A percentile compares a stretch with the other conserved stretches of the same genome.
phyloP scores from a whole-genome alignment of 768 basidiomycete genomes.

The Rhodotorula paludigena region DNA sequence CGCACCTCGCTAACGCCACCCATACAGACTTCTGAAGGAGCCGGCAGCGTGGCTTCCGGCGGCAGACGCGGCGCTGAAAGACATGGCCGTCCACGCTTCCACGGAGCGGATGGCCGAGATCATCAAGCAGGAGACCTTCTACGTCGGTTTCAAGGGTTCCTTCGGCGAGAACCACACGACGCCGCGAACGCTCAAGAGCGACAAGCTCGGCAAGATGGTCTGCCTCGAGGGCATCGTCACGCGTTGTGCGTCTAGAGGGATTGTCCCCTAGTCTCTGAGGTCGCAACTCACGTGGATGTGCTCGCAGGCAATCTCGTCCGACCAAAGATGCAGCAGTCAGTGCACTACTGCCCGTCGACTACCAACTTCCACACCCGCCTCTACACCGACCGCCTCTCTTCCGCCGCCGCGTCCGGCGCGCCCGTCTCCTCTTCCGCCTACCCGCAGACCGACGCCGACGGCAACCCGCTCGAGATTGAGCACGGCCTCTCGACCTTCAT shows the following conservation, averaged over 20 bases:
- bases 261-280: neutral
- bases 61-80: constrained; percentile 74
- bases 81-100: constrained; percentile 62
- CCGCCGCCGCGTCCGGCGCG: constrained; percentile 74
- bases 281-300: neutral
- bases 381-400: constrained; percentile 75
- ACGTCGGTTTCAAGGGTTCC: constrained; percentile 86
- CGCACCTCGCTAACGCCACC: neutral
- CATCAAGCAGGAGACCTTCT: constrained; percentile 67
- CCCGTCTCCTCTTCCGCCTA: constrained; percentile 80
- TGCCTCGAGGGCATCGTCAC: constrained; percentile 97
- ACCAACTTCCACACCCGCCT: constrained; percentile 74
- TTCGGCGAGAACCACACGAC: constrained; percentile 98
- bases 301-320: constrained; percentile 72
- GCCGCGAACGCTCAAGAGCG: constrained; percentile 80
- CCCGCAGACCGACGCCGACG: constrained; percentile 88
- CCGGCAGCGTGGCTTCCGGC: constrained; percentile 83
- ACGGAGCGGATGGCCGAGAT: constrained; percentile 77
- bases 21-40: constrained; percentile 71
- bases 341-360: constrained; percentile 91
- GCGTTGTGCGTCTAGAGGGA: constrained; percentile 56
- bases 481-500: constrained; percentile 86
- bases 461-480: constrained; percentile 78
- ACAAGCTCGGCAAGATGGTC: constrained; percentile 91
- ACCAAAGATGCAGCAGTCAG: constrained; percentile 95